Base-by-base conservation (phyloP, 441 rosid genomes). In the Geranium incanum region DNA sequence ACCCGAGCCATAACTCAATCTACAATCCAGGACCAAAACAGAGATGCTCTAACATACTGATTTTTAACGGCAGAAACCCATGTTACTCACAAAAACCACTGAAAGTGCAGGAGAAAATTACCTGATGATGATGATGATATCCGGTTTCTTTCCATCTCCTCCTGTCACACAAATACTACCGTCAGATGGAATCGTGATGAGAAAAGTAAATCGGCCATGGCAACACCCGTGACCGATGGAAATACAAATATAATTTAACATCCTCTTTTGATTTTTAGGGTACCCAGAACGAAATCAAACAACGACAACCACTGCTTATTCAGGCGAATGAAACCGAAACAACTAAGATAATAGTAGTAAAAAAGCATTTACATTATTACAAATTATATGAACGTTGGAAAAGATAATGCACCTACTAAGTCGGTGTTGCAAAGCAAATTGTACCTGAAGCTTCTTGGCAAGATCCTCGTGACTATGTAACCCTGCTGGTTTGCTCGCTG, bases 61-160 rank as follows among this genome's bases (percentile, higher is more conserved):
- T 23, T 11, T 33, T 12, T 9, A 6, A 12, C 0, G 21, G 21
- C 7, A n/a, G 21, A 9, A 11, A 38, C 13, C n/a, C 15, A 50
- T 11, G 16, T 12, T 50, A n/a, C 15, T 50, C 59, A 2, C 2
- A 13, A 38, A 0, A 18, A 28, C 33, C 13, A 67, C 6, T 13
- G 18, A 67, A 43, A 9, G 50, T 1, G 45, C 9, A 33, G 1
- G 4, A n/a, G 67, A 18, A 18, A 28, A 36, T 67, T 87, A 93
- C 98, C 92, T 76, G 93, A 83, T 19, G 91, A 78, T 76, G 93
- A 83, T 19, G 91, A 78, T 62, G 88, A 76, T 82, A 81, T 87
- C 50, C 96, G 90, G 76, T 92, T 92, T 78, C 45, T 95, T 83
- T 92, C 97, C 99, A 95, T 85, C 86, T 95, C 99, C 92, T 92